These are phyloP conservation scores for Cocos nucifera DNA, from an alignment of 176 grass and related monocot species.

Conservation along the genomic window DNA sequence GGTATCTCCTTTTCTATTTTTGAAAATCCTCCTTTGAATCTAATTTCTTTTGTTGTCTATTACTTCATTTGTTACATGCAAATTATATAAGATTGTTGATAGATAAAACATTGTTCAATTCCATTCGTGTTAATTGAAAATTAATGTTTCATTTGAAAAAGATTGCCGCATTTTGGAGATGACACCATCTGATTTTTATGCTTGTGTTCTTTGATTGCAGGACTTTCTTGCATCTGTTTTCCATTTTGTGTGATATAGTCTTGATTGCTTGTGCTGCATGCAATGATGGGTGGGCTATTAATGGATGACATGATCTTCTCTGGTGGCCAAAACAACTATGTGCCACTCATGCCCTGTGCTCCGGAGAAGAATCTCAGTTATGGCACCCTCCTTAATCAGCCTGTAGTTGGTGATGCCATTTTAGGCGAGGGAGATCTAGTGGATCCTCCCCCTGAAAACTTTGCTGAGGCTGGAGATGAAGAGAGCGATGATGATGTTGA, in stretches of 20 bases:
- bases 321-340: neutral
- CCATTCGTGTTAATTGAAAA: too few species aligned
- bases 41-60: too few species aligned
- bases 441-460: slow-evolving; percentile 24
- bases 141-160: too few species aligned
- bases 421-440: slow-evolving; percentile 35
- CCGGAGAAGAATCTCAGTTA: slow-evolving; percentile 8
- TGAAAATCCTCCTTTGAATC: too few species aligned
- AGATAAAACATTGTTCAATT: too few species aligned
- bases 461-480: slow-evolving; percentile 17
- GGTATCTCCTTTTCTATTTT: too few species aligned
- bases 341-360: slow-evolving; percentile 8
- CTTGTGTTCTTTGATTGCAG: neutral
- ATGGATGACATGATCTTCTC: slow-evolving; percentile 16
- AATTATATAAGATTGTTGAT: too few species aligned
- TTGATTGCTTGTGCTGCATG: neutral
- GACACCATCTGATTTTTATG: neutral
- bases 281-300: slow-evolving; percentile 16
- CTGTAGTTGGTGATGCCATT: slow-evolving; percentile 27
- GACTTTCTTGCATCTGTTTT: neutral
- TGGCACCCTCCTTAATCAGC: neutral
- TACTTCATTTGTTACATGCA: too few species aligned
- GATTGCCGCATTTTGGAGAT: too few species aligned
- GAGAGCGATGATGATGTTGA: slow-evolving; percentile 42
- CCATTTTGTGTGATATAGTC: neutral